These are phyloP conservation scores for Daedaleopsis nitida DNA, from an alignment of 768 basidiomycete genomes.

Conservation along the genomic window DNA sequence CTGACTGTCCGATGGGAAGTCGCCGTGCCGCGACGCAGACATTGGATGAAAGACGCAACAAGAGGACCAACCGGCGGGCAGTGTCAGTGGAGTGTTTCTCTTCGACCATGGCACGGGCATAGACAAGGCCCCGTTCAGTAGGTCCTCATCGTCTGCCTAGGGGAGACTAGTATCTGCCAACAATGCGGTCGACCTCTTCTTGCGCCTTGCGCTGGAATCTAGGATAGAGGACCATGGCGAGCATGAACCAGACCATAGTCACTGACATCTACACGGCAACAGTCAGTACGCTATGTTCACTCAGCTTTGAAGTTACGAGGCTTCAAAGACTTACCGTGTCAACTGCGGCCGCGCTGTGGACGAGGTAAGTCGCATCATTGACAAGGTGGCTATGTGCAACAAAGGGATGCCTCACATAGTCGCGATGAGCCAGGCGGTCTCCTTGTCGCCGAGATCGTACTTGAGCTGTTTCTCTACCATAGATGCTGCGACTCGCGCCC, in stretches of 20 bases:
- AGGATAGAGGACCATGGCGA: constrained; percentile 10
- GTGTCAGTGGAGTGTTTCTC: constrained; percentile 8
- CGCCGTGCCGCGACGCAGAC: too few relatives aligned
- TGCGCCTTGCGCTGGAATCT: constrained; percentile 6
- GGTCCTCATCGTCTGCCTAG: too few relatives aligned
- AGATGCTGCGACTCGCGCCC: constrained; percentile 12
- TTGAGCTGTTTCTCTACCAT: constrained; percentile 14
- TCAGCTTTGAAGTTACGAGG: not conserved
- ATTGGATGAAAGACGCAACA: not conserved
- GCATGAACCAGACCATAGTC: constrained; percentile 1
- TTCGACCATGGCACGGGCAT: constrained; percentile 7
- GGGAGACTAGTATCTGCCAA: not conserved
- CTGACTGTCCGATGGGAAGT: too few relatives aligned
- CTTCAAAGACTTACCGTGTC: not conserved
- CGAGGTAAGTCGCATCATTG: not conserved
- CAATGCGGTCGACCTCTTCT: constrained; percentile 2
- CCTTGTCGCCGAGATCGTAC: constrained; percentile 7
- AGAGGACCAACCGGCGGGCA: constrained; percentile 9
- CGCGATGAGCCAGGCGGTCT: constrained; percentile 25
- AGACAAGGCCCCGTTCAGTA: constrained; percentile 3
- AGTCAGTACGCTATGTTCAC: too few relatives aligned
- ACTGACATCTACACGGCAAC: not conserved
- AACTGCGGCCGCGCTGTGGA: not conserved
- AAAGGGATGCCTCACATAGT: constrained; percentile 15
- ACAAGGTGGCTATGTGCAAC: not conserved